phyloP scores from a whole-genome alignment of 2,329 filamentous ascomycete genomes.

The Talaromyces sp. region DNA sequence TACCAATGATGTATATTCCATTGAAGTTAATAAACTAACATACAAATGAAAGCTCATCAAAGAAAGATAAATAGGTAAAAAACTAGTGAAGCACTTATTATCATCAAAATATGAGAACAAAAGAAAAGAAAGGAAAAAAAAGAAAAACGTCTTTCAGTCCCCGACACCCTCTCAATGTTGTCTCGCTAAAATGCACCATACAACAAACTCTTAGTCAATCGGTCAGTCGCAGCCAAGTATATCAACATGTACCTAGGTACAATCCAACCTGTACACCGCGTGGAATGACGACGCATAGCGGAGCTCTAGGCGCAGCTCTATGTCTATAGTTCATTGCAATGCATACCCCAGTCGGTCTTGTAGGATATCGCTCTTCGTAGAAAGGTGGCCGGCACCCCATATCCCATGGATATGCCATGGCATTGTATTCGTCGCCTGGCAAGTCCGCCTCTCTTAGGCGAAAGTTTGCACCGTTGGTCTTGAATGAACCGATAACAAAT shows the following conservation, averaged over 20 bases:
- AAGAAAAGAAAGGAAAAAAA: too few relatives aligned
- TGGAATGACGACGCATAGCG: neutral
- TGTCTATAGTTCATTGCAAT: neutral
- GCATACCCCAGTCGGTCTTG: neutral
- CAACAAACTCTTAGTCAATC: neutral
- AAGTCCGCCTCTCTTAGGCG: neutral
- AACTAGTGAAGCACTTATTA: too few relatives aligned
- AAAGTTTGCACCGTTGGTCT: neutral
- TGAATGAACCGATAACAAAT: neutral
- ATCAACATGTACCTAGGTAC: neutral
- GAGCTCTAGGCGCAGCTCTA: neutral
- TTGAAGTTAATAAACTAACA: too few relatives aligned
- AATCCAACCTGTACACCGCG: neutral
- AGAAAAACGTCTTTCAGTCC: neutral
- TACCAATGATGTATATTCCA: too few relatives aligned
- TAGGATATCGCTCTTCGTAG: neutral
- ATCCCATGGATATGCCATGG: neutral
- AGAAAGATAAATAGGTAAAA: too few relatives aligned
- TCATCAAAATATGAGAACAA: too few relatives aligned
- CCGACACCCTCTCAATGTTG: neutral
- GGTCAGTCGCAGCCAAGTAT: neutral
- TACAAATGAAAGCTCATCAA: too few relatives aligned
- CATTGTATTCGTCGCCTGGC: neutral
- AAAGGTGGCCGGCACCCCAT: neutral
- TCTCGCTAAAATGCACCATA: neutral